Percentiles rank a stretch among this genome's conserved stretches.
These are phyloP conservation scores for Boletus vinaceobasis DNA, from an alignment of 768 basidiomycete genomes.

Conservation along the genomic window DNA sequence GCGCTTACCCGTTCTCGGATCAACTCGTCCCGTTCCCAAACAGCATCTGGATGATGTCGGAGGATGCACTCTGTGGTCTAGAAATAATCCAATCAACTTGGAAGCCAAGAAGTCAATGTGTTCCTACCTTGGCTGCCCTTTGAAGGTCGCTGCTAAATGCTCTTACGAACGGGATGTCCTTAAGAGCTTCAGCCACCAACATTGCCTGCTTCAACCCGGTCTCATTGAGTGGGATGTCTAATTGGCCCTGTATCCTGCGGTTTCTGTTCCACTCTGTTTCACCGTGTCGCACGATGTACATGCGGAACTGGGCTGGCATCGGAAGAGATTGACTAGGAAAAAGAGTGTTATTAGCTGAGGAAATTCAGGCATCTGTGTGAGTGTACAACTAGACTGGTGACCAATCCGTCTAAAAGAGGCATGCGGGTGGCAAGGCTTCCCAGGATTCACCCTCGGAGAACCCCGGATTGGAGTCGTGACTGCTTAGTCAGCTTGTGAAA, in stretches of 20 bases:
- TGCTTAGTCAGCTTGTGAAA: no score
- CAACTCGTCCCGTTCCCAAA: constrained; percentile 41
- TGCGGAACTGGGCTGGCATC: constrained; percentile 36
- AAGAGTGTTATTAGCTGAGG: no score
- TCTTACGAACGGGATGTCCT: constrained; percentile 49
- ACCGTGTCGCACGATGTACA: constrained; percentile 75
- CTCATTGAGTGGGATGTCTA: constrained; percentile 65
- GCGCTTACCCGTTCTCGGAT: constrained; percentile 68
- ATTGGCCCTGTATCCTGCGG: constrained; percentile 71
- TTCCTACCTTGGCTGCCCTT: constrained; percentile 61
- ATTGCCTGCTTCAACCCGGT: constrained; percentile 58
- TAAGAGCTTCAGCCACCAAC: constrained; percentile 52
- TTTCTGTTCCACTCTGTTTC: constrained; percentile 69
- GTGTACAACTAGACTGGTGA: no score
- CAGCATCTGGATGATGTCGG: constrained; percentile 45
- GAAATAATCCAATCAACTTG: background rate
- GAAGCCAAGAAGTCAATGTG: background rate
- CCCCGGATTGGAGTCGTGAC: no score
- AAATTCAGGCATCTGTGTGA: no score
- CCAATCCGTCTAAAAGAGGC: no score
- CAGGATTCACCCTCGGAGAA: no score
- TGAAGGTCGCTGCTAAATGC: constrained; percentile 72
- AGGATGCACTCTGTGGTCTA: constrained; percentile 71
- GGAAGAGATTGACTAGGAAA: background rate
- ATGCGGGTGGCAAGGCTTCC: no score